Base-by-base conservation (phyloP, 1,284 basidiomycete species). In the Tilletia indica region DNA sequence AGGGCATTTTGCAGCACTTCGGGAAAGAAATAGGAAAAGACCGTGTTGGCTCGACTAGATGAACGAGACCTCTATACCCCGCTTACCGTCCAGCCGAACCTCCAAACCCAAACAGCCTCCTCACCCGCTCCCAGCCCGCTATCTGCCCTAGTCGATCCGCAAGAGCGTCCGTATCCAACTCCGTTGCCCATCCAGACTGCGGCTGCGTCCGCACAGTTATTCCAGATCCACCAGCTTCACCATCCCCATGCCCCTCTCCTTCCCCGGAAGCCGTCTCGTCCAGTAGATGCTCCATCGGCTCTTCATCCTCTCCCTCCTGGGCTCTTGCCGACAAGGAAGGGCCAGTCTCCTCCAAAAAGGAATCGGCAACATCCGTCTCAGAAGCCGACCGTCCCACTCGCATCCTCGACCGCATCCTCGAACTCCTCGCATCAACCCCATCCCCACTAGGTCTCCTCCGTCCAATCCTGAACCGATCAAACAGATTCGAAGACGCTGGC, bases 361-460 rank as follows among this genome's bases (percentile, higher is more conserved):
- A 34, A 64, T 64, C 61, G 36, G 61, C 61, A 11, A 64, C 61
- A 16, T 64, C 61, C 61, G 61, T 64, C 61, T 64, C 61, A 2
- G 61, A 64, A 3, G 61, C 61, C 16, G 61, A 64, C 34, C 61
- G 61, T 4, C 61, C 61, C 0, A 36, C 1, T 1, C 61, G 31
- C 19, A 39, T 25, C 31, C 61, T 25, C 34, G 12, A 6, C 9
- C 61, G 36, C 16, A 9, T 64, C 61, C 61, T 25, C 42, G 42
- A 8, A 34, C 12, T 19, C 61, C 34, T 19, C 3, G 36, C 61
- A 14, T 14, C n/a, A 34, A 39, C 19, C 31, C 38, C 36, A 19
- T 12, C 31, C 6, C 61, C 58, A 63, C 25, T 31, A 38, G 19
- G 19, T 9, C 25, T 4, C 16, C 61, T 25, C 36, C 61, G 31